Evolutionary conservation across 192 early-diverging fungal species (phyloP).

Genomic region (Mortierella antarctica): DNA sequence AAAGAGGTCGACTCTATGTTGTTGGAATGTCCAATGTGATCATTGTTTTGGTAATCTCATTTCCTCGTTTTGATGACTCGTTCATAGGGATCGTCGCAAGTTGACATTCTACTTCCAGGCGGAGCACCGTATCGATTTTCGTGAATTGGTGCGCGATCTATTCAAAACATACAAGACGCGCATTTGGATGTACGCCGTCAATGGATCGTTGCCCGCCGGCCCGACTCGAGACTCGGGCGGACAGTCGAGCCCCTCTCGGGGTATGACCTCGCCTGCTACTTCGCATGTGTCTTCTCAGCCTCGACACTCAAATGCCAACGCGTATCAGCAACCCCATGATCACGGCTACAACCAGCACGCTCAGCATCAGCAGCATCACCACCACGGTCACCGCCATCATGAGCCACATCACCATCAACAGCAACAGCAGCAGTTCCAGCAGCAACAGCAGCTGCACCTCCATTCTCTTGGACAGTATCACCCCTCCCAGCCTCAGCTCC

Average conservation of each 20-base stretch:
- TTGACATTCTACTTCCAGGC: slow-evolving; percentile 97
- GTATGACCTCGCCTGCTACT: background rate
- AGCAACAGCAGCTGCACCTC: background rate
- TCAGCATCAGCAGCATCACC: background rate
- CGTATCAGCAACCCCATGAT: background rate
- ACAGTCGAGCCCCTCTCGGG: slow-evolving; percentile 3
- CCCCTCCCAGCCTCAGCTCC: slow-evolving; percentile 10
- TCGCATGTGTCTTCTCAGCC: slow-evolving; percentile 11
- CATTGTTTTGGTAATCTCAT: background rate
- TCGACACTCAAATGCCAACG: background rate
- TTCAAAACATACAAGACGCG: slow-evolving; percentile 99
- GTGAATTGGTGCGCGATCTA: slow-evolving; percentile 93
- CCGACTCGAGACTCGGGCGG: background rate
- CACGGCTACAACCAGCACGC: background rate
- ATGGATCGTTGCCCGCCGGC: slow-evolving; percentile 7
- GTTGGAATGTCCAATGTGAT: background rate
- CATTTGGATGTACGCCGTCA: slow-evolving; percentile 90
- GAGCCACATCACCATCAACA: background rate
- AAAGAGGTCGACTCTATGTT: slow-evolving; percentile 5
- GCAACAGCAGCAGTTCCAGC: background rate
- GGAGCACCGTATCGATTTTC: slow-evolving; percentile 94
- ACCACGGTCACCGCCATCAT: too few relatives aligned
- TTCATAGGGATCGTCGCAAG: slow-evolving; percentile 89
- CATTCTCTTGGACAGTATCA: slow-evolving; percentile 7
- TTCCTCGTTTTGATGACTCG: background rate